Percentiles rank a stretch among this genome's conserved stretches.
phyloP scores from a whole-genome alignment of 306 rosid species.

The Prunus mume region DNA sequence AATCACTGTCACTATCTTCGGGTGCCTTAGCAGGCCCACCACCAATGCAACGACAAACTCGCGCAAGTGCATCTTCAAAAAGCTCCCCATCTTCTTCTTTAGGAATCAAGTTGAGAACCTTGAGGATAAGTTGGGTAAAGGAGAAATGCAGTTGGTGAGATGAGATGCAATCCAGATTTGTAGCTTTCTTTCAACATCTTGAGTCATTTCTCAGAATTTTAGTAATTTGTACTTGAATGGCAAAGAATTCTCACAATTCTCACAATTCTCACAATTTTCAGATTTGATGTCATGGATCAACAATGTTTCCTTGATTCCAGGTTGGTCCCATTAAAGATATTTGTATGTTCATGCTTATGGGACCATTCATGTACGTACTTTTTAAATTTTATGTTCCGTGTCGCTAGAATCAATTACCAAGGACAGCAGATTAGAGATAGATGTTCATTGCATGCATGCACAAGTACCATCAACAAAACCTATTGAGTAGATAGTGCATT shows the following conservation, averaged over 20 bases:
- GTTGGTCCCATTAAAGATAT: background rate
- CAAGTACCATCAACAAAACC: background rate
- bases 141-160: background rate
- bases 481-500: background rate
- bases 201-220: background rate
- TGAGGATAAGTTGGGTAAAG: conserved; percentile 4
- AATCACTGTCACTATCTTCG: conserved; percentile 89
- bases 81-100: conserved; percentile 81
- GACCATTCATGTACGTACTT: background rate
- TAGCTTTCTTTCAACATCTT: conserved; percentile 8
- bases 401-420: background rate
- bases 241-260: background rate
- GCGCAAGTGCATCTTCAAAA: conserved; percentile 87
- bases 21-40: conserved; percentile 74
- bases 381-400: background rate
- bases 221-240: background rate
- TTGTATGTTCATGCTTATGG: background rate
- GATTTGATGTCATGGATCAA: background rate
- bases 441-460: background rate
- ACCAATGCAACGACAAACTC: conserved; percentile 71
- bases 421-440: background rate
- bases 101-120: conserved; percentile 78
- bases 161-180: background rate
- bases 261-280: background rate
- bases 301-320: background rate